Percentiles rank a stretch among this genome's conserved stretches.
Conservation (phyloP, 2,329 filamentous ascomycete species). For the Keithomyces neogunnii region DNA sequence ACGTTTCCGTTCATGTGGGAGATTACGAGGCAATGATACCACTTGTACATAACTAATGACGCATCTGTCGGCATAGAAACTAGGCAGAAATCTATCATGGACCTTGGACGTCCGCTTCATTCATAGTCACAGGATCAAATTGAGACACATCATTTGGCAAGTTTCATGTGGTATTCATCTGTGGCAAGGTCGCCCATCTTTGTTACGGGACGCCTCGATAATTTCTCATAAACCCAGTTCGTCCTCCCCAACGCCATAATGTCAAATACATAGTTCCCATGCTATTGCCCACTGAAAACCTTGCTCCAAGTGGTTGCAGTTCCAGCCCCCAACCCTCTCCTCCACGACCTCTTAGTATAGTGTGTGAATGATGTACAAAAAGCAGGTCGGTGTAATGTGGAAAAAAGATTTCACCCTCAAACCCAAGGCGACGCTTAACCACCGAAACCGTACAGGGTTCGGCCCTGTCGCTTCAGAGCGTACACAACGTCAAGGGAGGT, state of each 20-base stretch:
- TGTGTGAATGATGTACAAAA: constrained; percentile 5
- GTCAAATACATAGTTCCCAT: constrained; percentile 14
- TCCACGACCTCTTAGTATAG: neutral
- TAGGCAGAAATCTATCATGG: neutral
- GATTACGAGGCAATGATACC: constrained; percentile 7
- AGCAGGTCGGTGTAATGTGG: neutral
- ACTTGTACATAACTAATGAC: neutral
- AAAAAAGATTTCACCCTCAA: neutral
- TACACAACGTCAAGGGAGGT: constrained; percentile 62
- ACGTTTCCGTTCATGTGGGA: constrained; percentile 14
- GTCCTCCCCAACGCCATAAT: constrained; percentile 5
- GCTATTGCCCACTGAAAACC: constrained; percentile 17
- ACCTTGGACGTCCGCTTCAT: neutral
- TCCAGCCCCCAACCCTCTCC: neutral
- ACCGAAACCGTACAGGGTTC: constrained; percentile 83
- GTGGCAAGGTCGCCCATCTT: constrained; percentile 21
- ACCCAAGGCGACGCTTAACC: constrained; percentile 47
- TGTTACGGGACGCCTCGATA: constrained; percentile 20
- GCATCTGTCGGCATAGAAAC: neutral
- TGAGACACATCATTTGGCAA: neutral
- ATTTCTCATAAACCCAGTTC: constrained; percentile 7
- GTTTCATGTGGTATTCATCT: constrained; percentile 11
- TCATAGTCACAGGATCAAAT: neutral
- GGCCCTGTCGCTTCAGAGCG: constrained; percentile 60
- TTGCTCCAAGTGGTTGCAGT: neutral